Evolutionary conservation across 2,329 filamentous ascomycete genomes (phyloP), one percentile per base, ranked within the genome.

Genomic region (Penicillium fuscoglaucum): DNA sequence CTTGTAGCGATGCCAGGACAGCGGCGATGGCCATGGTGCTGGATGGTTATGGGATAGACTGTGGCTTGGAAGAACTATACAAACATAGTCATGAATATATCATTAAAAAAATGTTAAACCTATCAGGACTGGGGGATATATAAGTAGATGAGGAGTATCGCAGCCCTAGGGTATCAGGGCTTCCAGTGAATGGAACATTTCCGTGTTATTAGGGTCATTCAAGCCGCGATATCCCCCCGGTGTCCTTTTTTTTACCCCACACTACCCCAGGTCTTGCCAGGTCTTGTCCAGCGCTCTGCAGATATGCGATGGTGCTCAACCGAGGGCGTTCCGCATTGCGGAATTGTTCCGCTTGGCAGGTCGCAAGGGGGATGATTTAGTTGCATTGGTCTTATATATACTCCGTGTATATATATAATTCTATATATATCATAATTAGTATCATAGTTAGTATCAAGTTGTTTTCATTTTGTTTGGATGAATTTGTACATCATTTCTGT

Each of bases 11-110:
- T 4, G 61, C 62, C 15, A 74, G 31, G 10, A 61, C 61, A 43
- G 60, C 55, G 51, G 64, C 61, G 44, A 73, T 66, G 2, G 71
- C 70, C 72, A 73, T 74, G 45, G 21, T 63, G 44, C 26, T 31
- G 50, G 33, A 37, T 37, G n/a, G 24, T 21, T 28, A 15, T 50
- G 19, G 10, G 19, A 19, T 55, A 33, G 17, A 50, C n/a, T 33
- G 12, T 15, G 31, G 6, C 31, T 33, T 39, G 17, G 21, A 28
- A 37, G 21, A 29, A 21, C 19, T 44, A 13, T 33, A 24, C 15
- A n/a, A 24, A 12, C 8, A 31, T 29, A 28, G 6, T 28, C 15
- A 39, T 44, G 9, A 33, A 21, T 26, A 12, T 13, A 33, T 33
- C 5, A 33, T 28, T 28, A 1, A 6, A 24, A 13, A 19, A 15